A percentile compares a stretch with the other conserved stretches of the same genome.
These are phyloP conservation scores for Penicillium argentinense DNA, from an alignment of 495 filamentous ascomycete species.

Conservation along the genomic window DNA sequence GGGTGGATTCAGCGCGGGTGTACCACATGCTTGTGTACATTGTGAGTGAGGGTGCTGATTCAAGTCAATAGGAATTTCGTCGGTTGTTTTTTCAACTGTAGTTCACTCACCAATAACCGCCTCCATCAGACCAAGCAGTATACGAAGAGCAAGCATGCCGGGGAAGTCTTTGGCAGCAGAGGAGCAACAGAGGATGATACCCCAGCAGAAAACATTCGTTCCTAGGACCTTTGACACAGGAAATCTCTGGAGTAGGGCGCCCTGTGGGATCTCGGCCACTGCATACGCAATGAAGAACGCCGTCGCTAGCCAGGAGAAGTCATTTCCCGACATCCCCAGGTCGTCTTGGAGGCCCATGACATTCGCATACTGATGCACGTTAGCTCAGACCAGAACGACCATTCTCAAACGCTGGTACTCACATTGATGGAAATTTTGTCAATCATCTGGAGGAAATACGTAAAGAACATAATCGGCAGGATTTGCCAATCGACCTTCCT, in stretches of 20 bases:
- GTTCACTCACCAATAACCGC: slow-evolving; percentile 60
- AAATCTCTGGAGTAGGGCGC: slow-evolving; percentile 52
- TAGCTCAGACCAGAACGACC: neutral
- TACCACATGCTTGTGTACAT: slow-evolving; percentile 58
- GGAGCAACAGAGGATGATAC: slow-evolving; percentile 56
- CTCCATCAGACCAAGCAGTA: slow-evolving; percentile 66
- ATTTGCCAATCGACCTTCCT: slow-evolving; percentile 55
- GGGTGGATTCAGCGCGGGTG: slow-evolving; percentile 58
- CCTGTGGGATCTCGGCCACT: slow-evolving; percentile 55
- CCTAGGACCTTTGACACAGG: slow-evolving; percentile 58
- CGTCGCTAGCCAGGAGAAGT: slow-evolving; percentile 56
- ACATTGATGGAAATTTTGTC: slow-evolving; percentile 67
- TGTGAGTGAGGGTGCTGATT: slow-evolving; percentile 50
- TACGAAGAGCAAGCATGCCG: slow-evolving; percentile 46
- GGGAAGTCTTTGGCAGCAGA: slow-evolving; percentile 52
- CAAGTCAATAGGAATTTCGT: neutral
- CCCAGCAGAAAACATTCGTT: slow-evolving; percentile 56
- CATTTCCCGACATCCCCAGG: slow-evolving; percentile 49
- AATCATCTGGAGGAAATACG: slow-evolving; percentile 65
- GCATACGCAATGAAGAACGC: slow-evolving; percentile 57
- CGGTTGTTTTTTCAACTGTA: neutral
- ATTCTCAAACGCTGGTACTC: slow-evolving; percentile 14
- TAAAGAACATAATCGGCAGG: slow-evolving; percentile 58
- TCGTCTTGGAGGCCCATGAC: slow-evolving; percentile 56
- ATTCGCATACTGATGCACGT: slow-evolving; percentile 49